Percentiles rank a stretch among this genome's conserved stretches.
Evolutionary conservation across 352 stramenopile species (phyloP).

Genomic region (Globisporangium recalcitrans): DNA sequence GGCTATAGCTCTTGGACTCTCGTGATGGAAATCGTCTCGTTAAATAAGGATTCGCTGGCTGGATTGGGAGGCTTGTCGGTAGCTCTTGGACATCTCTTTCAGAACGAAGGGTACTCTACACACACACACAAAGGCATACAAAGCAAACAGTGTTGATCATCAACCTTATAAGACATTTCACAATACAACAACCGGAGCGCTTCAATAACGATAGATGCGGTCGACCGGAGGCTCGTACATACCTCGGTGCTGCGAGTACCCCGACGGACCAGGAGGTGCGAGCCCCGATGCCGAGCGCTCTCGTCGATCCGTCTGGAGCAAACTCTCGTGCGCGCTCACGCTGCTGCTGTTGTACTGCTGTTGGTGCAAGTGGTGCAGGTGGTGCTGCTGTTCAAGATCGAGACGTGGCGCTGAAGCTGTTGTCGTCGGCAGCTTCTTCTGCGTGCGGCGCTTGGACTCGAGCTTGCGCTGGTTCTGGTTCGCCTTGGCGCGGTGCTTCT

Average conservation of each 20-base stretch:
- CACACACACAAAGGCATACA: neutral
- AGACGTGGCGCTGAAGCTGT: neutral
- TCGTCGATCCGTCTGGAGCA: neutral
- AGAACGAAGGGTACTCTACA: constrained; percentile 7
- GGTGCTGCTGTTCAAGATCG: neutral
- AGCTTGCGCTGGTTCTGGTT: constrained; percentile 84
- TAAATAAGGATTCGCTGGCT: neutral
- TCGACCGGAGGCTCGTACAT: neutral
- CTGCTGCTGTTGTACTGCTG: neutral
- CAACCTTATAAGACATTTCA: neutral
- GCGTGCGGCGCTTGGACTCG: constrained; percentile 68
- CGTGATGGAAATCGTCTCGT: neutral
- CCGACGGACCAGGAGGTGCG: neutral
- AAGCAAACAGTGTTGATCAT: neutral
- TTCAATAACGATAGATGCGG: too few species aligned
- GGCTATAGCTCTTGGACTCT: neutral
- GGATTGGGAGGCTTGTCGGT: neutral
- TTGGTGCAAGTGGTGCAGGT: neutral
- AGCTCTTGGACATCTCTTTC: neutral
- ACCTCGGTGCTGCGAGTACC: neutral
- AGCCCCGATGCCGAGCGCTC: too few species aligned
- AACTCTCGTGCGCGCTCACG: neutral
- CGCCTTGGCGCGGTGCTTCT: constrained; percentile 56
- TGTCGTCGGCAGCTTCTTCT: constrained; percentile 27
- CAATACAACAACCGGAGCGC: neutral